Conservation (phyloP, 2,329 filamentous ascomycete species). For the Nannizziopsis arthrosporioides region DNA sequence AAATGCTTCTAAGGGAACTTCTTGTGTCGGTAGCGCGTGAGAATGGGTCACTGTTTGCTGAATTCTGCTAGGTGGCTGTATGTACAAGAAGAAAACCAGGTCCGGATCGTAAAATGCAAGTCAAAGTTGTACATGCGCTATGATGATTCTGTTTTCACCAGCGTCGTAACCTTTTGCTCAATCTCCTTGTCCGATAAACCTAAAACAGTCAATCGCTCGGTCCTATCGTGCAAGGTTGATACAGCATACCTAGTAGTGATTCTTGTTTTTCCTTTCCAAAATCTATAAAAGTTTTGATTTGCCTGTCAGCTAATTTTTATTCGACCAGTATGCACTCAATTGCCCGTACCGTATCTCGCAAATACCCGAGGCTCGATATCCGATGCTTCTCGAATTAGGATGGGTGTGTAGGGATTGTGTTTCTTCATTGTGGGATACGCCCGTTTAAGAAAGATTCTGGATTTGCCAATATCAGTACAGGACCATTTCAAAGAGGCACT, state of each 20-base stretch:
- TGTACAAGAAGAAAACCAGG: conserved; percentile 24
- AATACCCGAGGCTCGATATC: conserved; percentile 77
- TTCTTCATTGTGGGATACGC: conserved; percentile 99
- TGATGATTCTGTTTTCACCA: conserved; percentile 45
- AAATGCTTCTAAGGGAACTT: too few relatives aligned
- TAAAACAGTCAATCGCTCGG: conserved; percentile 22
- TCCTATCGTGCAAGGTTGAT: not conserved
- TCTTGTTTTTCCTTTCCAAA: conserved; percentile 58
- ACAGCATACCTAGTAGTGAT: conserved; percentile 43
- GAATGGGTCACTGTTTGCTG: too few relatives aligned
- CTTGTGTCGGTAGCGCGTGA: too few relatives aligned
- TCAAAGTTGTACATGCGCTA: conserved; percentile 18
- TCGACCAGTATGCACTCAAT: not conserved
- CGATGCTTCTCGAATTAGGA: conserved; percentile 84
- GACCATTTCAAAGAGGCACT: not conserved
- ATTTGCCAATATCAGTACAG: not conserved
- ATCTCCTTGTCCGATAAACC: conserved; percentile 60
- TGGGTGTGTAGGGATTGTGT: conserved; percentile 87
- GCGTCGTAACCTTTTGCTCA: conserved; percentile 52
- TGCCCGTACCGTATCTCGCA: conserved; percentile 70
- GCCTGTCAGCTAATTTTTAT: not conserved
- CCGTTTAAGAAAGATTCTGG: conserved; percentile 75
- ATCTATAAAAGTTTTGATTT: conserved; percentile 32
- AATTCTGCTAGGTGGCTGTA: conserved; percentile 17
- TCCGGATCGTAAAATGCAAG: conserved; percentile 12